Base-by-base conservation (phyloP, 257 asterid species). In the Nicotiana noctiflora region DNA sequence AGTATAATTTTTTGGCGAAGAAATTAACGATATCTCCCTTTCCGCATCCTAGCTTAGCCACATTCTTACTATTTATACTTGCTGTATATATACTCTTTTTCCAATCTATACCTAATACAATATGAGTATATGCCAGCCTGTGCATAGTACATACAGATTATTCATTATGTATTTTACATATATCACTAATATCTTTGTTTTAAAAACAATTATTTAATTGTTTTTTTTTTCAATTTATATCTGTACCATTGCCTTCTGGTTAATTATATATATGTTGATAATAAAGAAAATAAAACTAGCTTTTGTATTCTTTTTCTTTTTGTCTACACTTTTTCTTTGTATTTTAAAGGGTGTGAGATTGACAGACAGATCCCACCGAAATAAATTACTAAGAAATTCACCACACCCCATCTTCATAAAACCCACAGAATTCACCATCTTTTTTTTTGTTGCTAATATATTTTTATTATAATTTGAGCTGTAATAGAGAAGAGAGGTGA, bases 291-390 rank as follows among this genome's bases (percentile, higher is more conserved):
- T 72, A 72, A 18, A 40, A 72, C 8, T 21, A 13, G 0, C 77
- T 70, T 70, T 68, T 11, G 2, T 70, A 6, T 21, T 70, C 13
- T 40, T 32, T 0, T 18, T 34, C 4, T 17, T 1, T 66, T 10
- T 72, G 60, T 72, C 40, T 72, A 72, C 27, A 46, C 60, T 46
- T 70, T 70, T 72, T 46, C 77, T 34, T 46, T 72, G 78, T 72
- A 72, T 49, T 72, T 72, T 72, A 72, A 70, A 4, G 57, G 76
- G 34, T n/a, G 44, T 85, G 96, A 92, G 90, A 89, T 91, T 86
- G 97, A 92, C 97, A 95, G 98, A 86, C 89, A 89, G 98, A 93
- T 93, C 97, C 99, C 95, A 93, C 96, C 93, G 86, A 88, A 90
- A 92, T 91, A 88, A 90, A 91, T 89, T 85, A 74, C 61, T 74